Percentiles rank a stretch among this genome's conserved stretches.
phyloP scores from a whole-genome alignment of 495 filamentous ascomycete species.

The Amphirosellinia nigrospora region DNA sequence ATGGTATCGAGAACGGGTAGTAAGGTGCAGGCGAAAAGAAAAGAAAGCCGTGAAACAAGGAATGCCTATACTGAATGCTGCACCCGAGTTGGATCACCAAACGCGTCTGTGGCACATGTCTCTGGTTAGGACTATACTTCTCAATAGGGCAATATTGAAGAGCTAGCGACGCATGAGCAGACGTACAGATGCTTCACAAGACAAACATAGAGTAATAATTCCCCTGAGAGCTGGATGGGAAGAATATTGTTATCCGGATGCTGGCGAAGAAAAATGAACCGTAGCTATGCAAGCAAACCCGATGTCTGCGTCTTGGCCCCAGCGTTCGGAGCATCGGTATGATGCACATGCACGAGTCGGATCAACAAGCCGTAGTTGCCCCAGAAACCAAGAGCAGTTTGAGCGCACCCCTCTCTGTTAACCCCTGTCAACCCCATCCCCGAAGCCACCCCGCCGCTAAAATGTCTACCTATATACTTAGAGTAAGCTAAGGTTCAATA shows the following conservation, averaged over 20 bases:
- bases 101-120: constrained; percentile 20
- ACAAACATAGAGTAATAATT: constrained; percentile 11
- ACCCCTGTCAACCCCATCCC: background rate
- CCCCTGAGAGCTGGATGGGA: constrained; percentile 12
- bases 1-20: constrained; percentile 27
- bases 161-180: background rate
- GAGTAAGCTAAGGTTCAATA: background rate
- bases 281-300: constrained; percentile 1
- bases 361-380: constrained; percentile 28
- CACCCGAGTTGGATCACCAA: constrained; percentile 19
- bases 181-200: constrained; percentile 4
- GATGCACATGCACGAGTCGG: constrained; percentile 22
- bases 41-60: constrained; percentile 20
- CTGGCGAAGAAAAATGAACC: constrained; percentile 1
- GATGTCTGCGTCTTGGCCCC: constrained; percentile 3
- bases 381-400: constrained; percentile 15
- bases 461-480: too few relatives aligned
- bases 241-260: constrained; percentile 15
- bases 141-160: background rate
- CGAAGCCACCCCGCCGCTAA: constrained; percentile 13
- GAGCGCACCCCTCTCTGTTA: background rate
- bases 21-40: background rate
- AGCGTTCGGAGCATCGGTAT: constrained; percentile 11
- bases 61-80: constrained; percentile 14
- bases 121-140: background rate